Percentiles rank a stretch among this genome's conserved stretches.
These are phyloP conservation scores for Cytospora piceicola DNA, from an alignment of 2,329 filamentous ascomycete species.

Conservation along the genomic window DNA sequence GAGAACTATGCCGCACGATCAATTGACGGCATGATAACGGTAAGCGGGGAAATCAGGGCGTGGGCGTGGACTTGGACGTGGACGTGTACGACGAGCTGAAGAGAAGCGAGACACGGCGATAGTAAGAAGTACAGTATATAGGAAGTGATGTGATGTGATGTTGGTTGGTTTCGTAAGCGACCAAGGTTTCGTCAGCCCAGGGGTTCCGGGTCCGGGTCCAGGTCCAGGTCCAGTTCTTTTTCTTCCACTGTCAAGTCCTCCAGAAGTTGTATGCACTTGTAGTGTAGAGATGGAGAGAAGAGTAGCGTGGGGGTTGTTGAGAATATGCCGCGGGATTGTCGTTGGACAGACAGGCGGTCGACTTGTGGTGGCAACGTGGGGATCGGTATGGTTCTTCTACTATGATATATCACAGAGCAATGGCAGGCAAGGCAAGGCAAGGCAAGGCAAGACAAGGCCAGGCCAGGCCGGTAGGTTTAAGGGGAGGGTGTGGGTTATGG, in stretches of 20 bases:
- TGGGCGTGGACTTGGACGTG: too few species aligned
- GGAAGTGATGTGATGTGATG: not conserved
- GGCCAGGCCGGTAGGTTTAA: too few species aligned
- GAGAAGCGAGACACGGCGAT: not conserved
- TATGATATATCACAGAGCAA: not conserved
- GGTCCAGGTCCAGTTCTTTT: slow-evolving; percentile 3
- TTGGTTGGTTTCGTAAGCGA: slow-evolving; percentile 7
- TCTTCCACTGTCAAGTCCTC: slow-evolving; percentile 16
- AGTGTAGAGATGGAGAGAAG: not conserved
- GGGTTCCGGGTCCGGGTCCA: slow-evolving; percentile 1
- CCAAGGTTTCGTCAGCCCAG: slow-evolving; percentile 17
- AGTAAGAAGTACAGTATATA: not conserved
- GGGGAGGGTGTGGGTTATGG: too few species aligned
- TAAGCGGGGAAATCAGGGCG: not conserved
- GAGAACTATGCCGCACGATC: slow-evolving; percentile 13
- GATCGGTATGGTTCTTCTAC: not conserved
- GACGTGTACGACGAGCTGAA: slow-evolving; percentile 1
- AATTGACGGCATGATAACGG: slow-evolving; percentile 25
- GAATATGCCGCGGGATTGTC: not conserved
- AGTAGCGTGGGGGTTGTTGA: not conserved
- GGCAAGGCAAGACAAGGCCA: too few species aligned
- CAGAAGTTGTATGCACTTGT: not conserved
- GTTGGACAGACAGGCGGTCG: not conserved
- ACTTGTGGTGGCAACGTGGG: not conserved
- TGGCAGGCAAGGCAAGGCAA: too few species aligned